Evolutionary conservation across 2,329 filamentous ascomycete species (phyloP).

Genomic region (Venturia nashicola): DNA sequence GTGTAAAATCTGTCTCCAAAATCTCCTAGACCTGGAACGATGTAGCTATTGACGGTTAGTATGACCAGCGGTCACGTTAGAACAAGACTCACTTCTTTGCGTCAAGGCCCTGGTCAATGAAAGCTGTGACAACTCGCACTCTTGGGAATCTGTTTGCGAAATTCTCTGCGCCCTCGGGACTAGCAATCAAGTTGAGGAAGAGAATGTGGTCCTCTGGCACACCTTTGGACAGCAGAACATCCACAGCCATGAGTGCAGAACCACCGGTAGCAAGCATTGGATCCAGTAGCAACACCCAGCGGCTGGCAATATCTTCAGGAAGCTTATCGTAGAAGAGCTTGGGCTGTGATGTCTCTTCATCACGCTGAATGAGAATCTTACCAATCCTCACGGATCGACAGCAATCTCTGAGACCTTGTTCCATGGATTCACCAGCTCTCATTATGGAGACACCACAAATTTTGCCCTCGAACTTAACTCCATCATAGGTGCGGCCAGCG

Average conservation of each 20-base stretch:
- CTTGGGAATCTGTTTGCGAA: slow-evolving; percentile 85
- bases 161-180: slow-evolving; percentile 78
- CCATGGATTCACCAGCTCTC: slow-evolving; percentile 97
- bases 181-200: slow-evolving; percentile 96
- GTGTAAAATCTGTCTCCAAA: slow-evolving; percentile 97
- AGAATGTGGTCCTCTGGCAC: slow-evolving; percentile 92
- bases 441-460: slow-evolving; percentile 98
- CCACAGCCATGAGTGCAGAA: slow-evolving; percentile 92
- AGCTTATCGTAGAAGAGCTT: slow-evolving; percentile 98
- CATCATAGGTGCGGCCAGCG: slow-evolving; percentile 65
- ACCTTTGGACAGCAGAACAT: slow-evolving; percentile 77
- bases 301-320: slow-evolving; percentile 78
- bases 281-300: slow-evolving; percentile 89
- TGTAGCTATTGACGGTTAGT: slow-evolving; percentile 54
- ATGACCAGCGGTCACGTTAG: neutral
- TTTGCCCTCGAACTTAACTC: slow-evolving; percentile 92
- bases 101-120: slow-evolving; percentile 91
- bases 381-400: slow-evolving; percentile 96
- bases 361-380: slow-evolving; percentile 94
- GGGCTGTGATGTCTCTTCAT: slow-evolving; percentile 86
- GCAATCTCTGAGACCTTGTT: slow-evolving; percentile 90
- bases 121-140: slow-evolving; percentile 84
- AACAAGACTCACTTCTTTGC: slow-evolving; percentile 75
- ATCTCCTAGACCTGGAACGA: slow-evolving; percentile 84
- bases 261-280: slow-evolving; percentile 99